Percentiles rank a stretch among this genome's conserved stretches.
phyloP scores from a whole-genome alignment of 2,329 filamentous ascomycete genomes.

The Teratosphaeria nubilosa region DNA sequence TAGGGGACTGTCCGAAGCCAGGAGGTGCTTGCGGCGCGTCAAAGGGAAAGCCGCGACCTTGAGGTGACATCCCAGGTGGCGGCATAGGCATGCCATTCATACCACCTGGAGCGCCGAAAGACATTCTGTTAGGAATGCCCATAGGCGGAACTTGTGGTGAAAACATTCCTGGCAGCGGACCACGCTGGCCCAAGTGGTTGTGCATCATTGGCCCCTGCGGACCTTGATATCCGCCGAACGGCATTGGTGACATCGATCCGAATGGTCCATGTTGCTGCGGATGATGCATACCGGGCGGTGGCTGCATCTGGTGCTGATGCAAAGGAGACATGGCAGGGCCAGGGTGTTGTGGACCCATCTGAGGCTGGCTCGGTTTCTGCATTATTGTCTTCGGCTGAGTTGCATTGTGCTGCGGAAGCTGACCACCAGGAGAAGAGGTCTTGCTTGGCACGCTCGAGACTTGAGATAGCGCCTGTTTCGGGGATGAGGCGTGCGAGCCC shows the following conservation, averaged over 20 bases:
- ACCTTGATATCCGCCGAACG: slow-evolving; percentile 46
- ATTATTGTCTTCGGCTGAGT: slow-evolving; percentile 53
- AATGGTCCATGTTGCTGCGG: slow-evolving; percentile 31
- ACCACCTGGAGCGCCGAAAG: slow-evolving; percentile 41
- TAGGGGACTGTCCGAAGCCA: slow-evolving; percentile 39
- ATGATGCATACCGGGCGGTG: slow-evolving; percentile 41
- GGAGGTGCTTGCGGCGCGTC: slow-evolving; percentile 41
- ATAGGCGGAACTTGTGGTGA: slow-evolving; percentile 42
- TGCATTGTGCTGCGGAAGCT: slow-evolving; percentile 55
- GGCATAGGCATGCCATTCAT: slow-evolving; percentile 39
- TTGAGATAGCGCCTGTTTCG: slow-evolving; percentile 52
- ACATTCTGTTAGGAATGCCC: slow-evolving; percentile 28
- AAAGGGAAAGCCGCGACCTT: slow-evolving; percentile 43
- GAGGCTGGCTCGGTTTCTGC: slow-evolving; percentile 47
- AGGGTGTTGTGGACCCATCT: slow-evolving; percentile 28
- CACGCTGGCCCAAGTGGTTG: slow-evolving; percentile 41
- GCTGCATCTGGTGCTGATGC: slow-evolving; percentile 49
- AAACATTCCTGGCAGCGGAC: slow-evolving; percentile 42
- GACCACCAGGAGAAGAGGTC: slow-evolving; percentile 49
- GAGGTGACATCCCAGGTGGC: slow-evolving; percentile 46
- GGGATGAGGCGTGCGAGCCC: slow-evolving; percentile 57
- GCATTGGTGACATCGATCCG: slow-evolving; percentile 40
- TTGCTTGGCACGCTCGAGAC: slow-evolving; percentile 37
- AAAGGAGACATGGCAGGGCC: slow-evolving; percentile 42
- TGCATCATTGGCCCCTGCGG: slow-evolving; percentile 46